These are phyloP conservation scores for Polyporus arcularius DNA, from an alignment of 768 basidiomycete genomes.

Conservation along the genomic window DNA sequence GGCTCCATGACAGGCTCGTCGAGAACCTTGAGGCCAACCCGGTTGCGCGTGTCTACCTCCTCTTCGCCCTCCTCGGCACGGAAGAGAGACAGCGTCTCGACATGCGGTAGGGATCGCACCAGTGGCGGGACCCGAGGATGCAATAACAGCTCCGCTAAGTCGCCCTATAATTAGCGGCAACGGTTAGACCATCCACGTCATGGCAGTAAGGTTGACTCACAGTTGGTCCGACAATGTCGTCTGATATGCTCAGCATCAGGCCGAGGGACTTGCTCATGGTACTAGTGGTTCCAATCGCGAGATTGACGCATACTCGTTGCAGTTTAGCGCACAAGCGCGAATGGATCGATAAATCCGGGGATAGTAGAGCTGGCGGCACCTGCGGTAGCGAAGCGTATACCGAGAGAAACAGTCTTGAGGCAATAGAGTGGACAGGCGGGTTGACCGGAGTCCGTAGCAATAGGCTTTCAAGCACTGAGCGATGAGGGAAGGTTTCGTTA, in stretches of 20 bases:
- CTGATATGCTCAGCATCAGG: slow-evolving; percentile 45
- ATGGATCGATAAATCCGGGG: slow-evolving; percentile 53
- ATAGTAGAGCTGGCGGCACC: slow-evolving; percentile 55
- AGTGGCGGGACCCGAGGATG: slow-evolving; percentile 83
- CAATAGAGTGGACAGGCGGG: slow-evolving; percentile 56
- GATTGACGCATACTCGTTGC: slow-evolving; percentile 47
- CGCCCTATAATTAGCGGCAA: neutral
- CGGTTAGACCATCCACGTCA: neutral
- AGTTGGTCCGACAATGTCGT: slow-evolving; percentile 15
- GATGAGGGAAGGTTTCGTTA: neutral
- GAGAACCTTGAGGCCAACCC: slow-evolving; percentile 37
- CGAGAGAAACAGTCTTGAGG: slow-evolving; percentile 58
- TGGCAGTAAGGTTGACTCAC: slow-evolving; percentile 27
- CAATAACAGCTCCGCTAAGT: slow-evolving; percentile 53
- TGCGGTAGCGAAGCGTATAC: slow-evolving; percentile 57
- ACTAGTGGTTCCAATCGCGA: slow-evolving; percentile 55
- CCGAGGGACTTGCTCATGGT: slow-evolving; percentile 63
- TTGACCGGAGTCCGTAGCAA: slow-evolving; percentile 54
- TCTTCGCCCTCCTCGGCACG: slow-evolving; percentile 64
- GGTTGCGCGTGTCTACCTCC: slow-evolving; percentile 49
- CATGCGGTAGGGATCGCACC: slow-evolving; percentile 62
- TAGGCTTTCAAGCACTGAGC: slow-evolving; percentile 50
- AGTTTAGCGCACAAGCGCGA: slow-evolving; percentile 45
- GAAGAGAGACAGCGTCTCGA: slow-evolving; percentile 64
- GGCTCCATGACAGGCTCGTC: slow-evolving; percentile 16